These are phyloP conservation scores for Coprinopsis sp. DNA, from an alignment of 768 basidiomycete species.

Conservation along the genomic window DNA sequence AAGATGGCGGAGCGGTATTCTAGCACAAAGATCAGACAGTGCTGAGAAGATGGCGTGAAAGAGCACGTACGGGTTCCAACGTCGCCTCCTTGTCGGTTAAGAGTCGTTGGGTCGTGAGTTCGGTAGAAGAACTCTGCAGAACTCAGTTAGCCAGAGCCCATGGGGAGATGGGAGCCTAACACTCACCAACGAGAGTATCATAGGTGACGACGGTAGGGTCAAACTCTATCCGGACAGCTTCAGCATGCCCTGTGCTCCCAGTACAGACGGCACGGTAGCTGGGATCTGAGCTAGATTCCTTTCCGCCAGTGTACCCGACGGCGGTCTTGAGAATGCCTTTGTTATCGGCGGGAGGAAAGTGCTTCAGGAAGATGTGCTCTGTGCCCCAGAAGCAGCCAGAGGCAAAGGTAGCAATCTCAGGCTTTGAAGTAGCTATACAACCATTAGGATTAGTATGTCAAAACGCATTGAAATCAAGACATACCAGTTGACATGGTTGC, in stretches of 20 bases:
- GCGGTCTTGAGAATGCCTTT: slow-evolving; percentile 71
- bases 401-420: slow-evolving; percentile 43
- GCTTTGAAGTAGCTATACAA: slow-evolving; percentile 17
- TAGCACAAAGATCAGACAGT: slow-evolving; percentile 20
- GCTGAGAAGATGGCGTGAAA: slow-evolving; percentile 1
- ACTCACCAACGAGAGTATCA: slow-evolving; percentile 80
- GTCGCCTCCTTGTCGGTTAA: slow-evolving; percentile 76
- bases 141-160: neutral
- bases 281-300: slow-evolving; percentile 48
- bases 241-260: slow-evolving; percentile 84
- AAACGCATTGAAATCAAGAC: slow-evolving; percentile 3
- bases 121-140: slow-evolving; percentile 85
- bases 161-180: neutral
- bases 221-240: slow-evolving; percentile 82
- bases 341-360: slow-evolving; percentile 64
- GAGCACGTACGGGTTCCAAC: slow-evolving; percentile 64
- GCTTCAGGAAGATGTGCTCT: slow-evolving; percentile 79
- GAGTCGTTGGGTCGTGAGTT: slow-evolving; percentile 87
- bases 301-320: slow-evolving; percentile 81
- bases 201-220: slow-evolving; percentile 76
- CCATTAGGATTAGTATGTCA: neutral
- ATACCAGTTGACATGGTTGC: slow-evolving; percentile 37
- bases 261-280: slow-evolving; percentile 73
- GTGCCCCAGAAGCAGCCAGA: slow-evolving; percentile 85
- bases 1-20: slow-evolving; percentile 96